A percentile compares a stretch with the other conserved stretches of the same genome.
phyloP scores from a whole-genome alignment of 1,284 basidiomycete species.

The Moniliella sp. region DNA sequence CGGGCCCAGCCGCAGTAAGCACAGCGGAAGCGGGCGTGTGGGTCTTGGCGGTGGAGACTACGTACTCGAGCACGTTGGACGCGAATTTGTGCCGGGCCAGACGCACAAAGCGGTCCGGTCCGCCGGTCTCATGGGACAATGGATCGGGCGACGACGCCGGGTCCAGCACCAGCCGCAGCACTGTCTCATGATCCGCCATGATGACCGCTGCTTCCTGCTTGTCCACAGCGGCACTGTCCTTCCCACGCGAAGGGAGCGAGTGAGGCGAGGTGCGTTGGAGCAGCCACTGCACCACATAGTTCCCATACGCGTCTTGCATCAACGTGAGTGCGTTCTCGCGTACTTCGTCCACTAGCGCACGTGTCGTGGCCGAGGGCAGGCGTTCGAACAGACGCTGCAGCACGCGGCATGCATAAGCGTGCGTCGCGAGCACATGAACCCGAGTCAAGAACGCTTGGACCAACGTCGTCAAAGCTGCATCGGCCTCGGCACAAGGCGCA shows the following conservation, averaged over 20 bases:
- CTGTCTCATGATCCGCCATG: no score
- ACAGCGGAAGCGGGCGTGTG: constrained; percentile 47
- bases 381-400: constrained; percentile 79
- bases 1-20: constrained; percentile 14
- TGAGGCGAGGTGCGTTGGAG: constrained; percentile 54
- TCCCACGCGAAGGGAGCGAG: no score
- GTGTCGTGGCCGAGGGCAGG: constrained; percentile 39
- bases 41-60: constrained; percentile 58
- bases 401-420: constrained; percentile 85
- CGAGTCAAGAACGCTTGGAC: no score
- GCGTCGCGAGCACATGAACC: no score
- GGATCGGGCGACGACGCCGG: no score
- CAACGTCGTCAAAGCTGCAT: no score
- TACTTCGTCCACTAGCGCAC: constrained; percentile 62
- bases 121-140: no score
- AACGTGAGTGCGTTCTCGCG: constrained; percentile 43
- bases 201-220: no score
- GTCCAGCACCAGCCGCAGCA: no score
- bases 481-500: no score
- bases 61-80: constrained; percentile 87
- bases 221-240: no score
- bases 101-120: constrained; percentile 56
- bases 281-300: constrained; percentile 86
- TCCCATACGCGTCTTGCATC: constrained; percentile 39
- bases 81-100: constrained; percentile 64